A percentile compares a stretch with the other conserved stretches of the same genome.
Evolutionary conservation across 2,329 filamentous ascomycete species (phyloP).

Genomic region (Colletotrichum shisoi): DNA sequence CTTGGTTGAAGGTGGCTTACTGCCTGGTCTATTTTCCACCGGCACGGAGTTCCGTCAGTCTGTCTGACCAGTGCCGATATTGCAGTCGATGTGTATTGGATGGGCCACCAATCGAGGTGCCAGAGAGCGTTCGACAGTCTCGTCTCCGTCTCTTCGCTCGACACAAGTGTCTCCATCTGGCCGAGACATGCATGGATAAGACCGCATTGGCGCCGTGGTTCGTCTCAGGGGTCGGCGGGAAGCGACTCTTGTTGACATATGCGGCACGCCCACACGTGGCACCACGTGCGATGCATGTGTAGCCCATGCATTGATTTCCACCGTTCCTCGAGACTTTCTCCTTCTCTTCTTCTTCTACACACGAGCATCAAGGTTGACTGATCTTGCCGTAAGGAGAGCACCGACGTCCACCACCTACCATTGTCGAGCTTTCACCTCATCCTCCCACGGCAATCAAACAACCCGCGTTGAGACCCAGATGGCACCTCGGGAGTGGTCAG

Average conservation of each 20-base stretch:
- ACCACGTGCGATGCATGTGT: slow-evolving; percentile 6
- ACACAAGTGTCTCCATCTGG: not conserved
- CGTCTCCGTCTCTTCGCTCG: not conserved
- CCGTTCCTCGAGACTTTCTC: not conserved
- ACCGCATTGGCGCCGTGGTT: not conserved
- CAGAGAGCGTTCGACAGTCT: not conserved
- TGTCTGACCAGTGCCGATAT: not conserved
- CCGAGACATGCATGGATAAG: slow-evolving; percentile 1
- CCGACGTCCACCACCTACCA: no score
- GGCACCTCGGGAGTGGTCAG: slow-evolving; percentile 15
- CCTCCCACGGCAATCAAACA: no score
- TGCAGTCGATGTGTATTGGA: not conserved
- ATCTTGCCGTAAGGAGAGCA: not conserved
- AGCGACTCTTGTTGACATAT: slow-evolving; percentile 4
- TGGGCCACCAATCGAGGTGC: not conserved
- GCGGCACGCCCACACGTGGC: not conserved
- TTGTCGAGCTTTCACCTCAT: not conserved
- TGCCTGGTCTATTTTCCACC: not conserved
- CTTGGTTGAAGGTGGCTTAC: not conserved
- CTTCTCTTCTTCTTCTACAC: not conserved
- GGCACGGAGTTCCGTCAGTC: not conserved
- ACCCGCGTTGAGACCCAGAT: not conserved
- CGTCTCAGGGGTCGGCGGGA: not conserved
- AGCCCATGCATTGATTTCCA: not conserved
- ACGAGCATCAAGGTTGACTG: not conserved